Evolutionary conservation across 2,329 filamentous ascomycete species (phyloP), one percentile per base, ranked within the genome.

Genomic region (Nannizziopsis barbatae): DNA sequence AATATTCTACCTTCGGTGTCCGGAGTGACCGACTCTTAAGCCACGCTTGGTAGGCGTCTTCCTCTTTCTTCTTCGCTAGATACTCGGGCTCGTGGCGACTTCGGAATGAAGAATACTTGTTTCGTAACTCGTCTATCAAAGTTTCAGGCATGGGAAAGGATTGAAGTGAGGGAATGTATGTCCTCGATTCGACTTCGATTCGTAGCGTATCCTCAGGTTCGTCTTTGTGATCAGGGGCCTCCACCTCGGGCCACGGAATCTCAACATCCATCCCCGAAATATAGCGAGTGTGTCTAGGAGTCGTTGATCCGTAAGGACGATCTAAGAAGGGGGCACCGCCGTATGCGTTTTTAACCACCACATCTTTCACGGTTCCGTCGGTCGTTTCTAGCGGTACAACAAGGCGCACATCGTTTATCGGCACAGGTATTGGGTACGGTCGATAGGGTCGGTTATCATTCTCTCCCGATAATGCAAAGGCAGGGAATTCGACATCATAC

Each of bases 61-160:
- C 75, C 51, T 72, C 68, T 64, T 79, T 72, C 72, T 81, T 83
- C 66, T 72, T 69, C 55, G 72, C 72, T 45, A 89, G 65, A 62
- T 83, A 94, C 64, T 83, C 83, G 40, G 76, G 70, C 54, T 88
- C 84, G 69, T 94, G 86, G 42, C 86, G 75, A 46, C 81, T 87
- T 60, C 88, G 76, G 78, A 89, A 92, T 59, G 76, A 79, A 57
- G 82, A 85, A 75, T 82, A 94, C 63, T 81, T 83, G 71, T 84
- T 83, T 62, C 88, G 77, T 62, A 96, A 73, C 72, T 96, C 90
- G 64, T 95, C 81, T 55, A 94, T 75, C 33, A 95, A 76, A n/a
- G 67, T 70, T 27, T 73, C 68, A 4, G 90, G 88, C 75, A 95
- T 86, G 11, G 90, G 90, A 20, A 84, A 76, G 12, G 76, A 72